phyloP scores from a whole-genome alignment of 2,329 filamentous ascomycete species.

The Aspergillus quadrilineatus region DNA sequence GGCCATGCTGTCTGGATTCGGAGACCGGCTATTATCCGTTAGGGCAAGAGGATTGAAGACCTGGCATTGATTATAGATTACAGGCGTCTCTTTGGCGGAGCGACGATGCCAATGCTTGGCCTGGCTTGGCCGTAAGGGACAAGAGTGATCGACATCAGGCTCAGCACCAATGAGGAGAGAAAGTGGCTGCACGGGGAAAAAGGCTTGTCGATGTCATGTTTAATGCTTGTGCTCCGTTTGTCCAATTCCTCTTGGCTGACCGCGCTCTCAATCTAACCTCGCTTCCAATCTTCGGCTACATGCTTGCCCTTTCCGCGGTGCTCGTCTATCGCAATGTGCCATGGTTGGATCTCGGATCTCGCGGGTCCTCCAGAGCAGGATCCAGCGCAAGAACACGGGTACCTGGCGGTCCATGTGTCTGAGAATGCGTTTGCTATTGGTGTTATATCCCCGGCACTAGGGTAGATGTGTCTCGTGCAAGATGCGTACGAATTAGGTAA shows the following conservation, averaged over 20 bases:
- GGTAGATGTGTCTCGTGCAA: too few species aligned
- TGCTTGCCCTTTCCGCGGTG: background rate
- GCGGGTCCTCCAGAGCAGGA: too few species aligned
- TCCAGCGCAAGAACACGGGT: too few species aligned
- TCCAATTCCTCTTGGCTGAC: constrained; percentile 6
- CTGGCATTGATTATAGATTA: background rate
- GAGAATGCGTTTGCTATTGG: too few species aligned
- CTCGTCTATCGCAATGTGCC: too few species aligned
- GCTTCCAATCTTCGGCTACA: background rate
- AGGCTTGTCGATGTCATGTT: background rate
- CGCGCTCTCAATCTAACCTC: background rate
- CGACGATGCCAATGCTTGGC: constrained; percentile 8
- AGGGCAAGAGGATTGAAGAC: too few species aligned
- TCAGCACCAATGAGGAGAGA: constrained; percentile 7
- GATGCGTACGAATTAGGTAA: too few species aligned
- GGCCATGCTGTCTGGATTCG: background rate
- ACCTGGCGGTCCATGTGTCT: too few species aligned
- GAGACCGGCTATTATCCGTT: too few species aligned
- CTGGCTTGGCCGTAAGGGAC: background rate
- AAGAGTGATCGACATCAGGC: constrained; percentile 4
- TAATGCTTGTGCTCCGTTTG: background rate
- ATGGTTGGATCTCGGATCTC: too few species aligned
- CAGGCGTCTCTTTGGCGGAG: background rate
- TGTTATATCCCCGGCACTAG: too few species aligned
- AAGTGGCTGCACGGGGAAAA: constrained; percentile 3